Evolutionary conservation across 306 rosid species (phyloP).

Genomic region (Pyrus bretschneideri): DNA sequence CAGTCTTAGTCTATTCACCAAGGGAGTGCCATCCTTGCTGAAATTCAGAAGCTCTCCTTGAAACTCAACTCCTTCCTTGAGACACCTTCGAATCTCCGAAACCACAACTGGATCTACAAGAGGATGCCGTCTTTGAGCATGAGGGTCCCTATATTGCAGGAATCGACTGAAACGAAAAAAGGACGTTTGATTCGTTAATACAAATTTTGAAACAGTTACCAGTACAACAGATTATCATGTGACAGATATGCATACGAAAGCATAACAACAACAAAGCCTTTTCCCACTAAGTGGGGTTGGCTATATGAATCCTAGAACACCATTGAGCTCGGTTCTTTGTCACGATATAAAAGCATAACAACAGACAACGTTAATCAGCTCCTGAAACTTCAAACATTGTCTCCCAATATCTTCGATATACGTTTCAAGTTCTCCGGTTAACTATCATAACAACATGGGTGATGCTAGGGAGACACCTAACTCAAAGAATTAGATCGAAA

Average conservation of each 20-base stretch:
- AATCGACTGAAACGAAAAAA: conserved; percentile 65
- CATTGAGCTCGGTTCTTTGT: too few relatives aligned
- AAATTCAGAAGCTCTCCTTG: conserved; percentile 93
- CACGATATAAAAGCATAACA: background rate
- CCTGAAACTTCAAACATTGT: background rate
- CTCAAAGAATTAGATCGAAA: background rate
- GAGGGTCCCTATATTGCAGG: conserved; percentile 89
- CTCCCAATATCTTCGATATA: background rate
- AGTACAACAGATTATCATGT: background rate
- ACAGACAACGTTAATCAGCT: background rate
- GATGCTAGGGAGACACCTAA: background rate
- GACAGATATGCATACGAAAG: background rate
- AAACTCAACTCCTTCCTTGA: conserved; percentile 79
- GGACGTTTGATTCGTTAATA: background rate
- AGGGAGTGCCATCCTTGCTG: conserved; percentile 86
- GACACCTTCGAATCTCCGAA: conserved; percentile 89
- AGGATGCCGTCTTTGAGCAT: conserved; percentile 91
- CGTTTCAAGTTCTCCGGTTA: background rate
- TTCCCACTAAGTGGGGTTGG: too few relatives aligned
- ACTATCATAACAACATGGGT: background rate
- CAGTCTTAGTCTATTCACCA: conserved; percentile 76
- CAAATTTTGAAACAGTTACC: background rate
- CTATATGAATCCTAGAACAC: too few relatives aligned
- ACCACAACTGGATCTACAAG: conserved; percentile 95
- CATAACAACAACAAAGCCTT: background rate